Percentiles rank a stretch among this genome's conserved stretches.
Evolutionary conservation across 345 rosid species (phyloP).

Genomic region (Chamaenerion angustifolium): DNA sequence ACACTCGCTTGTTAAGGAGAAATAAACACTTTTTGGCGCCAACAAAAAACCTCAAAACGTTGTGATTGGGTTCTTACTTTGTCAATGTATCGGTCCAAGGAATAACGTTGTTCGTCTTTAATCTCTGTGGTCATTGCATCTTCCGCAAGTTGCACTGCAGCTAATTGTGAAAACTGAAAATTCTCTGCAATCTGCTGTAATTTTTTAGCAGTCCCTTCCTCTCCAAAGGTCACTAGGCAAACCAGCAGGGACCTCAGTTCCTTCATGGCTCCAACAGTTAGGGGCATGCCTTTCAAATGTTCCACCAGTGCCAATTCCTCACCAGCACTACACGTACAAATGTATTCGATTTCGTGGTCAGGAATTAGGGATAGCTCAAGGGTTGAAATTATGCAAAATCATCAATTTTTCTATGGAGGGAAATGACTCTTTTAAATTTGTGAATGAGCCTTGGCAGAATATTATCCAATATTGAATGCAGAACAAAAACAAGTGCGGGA

Average conservation of each 20-base stretch:
- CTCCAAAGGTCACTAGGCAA: slow-evolving; percentile 60
- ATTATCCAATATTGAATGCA: too few relatives aligned
- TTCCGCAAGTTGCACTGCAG: slow-evolving; percentile 72
- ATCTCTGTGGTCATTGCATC: slow-evolving; percentile 40
- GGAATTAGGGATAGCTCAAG: too few relatives aligned
- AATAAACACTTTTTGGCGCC: slow-evolving; percentile 62
- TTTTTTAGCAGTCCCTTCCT: slow-evolving; percentile 53
- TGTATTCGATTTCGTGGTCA: too few relatives aligned
- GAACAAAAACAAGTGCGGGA: not conserved
- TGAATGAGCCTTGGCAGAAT: not conserved
- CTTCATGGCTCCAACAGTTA: slow-evolving; percentile 48
- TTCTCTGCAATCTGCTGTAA: slow-evolving; percentile 56
- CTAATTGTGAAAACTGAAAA: slow-evolving; percentile 62
- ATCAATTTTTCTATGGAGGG: too few relatives aligned
- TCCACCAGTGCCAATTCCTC: slow-evolving; percentile 94
- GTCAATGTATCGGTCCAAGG: slow-evolving; percentile 38
- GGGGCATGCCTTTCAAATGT: slow-evolving; percentile 78
- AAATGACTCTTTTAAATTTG: too few relatives aligned
- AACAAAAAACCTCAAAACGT: slow-evolving; percentile 40
- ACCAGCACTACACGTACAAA: slow-evolving; percentile 37
- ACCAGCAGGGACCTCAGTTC: slow-evolving; percentile 69
- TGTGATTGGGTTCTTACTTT: slow-evolving; percentile 26
- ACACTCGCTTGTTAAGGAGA: slow-evolving; percentile 26
- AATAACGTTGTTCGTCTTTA: slow-evolving; percentile 43
- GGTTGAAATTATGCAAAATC: too few relatives aligned